Conservation (phyloP, 768 basidiomycete species). For the Cystofilobasidium ferigula region DNA sequence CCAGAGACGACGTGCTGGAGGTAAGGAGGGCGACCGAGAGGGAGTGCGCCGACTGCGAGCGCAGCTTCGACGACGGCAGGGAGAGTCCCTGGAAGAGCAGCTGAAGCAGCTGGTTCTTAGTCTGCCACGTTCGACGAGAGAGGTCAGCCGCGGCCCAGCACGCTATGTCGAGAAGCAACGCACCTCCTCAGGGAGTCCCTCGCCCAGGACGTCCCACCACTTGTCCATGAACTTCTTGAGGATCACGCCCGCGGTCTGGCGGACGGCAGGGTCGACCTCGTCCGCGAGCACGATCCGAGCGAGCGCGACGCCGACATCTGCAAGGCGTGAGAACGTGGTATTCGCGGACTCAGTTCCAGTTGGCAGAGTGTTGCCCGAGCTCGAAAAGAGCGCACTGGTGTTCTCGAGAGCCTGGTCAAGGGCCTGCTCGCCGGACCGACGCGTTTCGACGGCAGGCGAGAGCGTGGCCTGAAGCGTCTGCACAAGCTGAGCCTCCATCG, state of each 20-base stretch:
- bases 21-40: conserved; percentile 71
- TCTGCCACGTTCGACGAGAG: conserved; percentile 41
- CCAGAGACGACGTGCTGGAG: conserved; percentile 74
- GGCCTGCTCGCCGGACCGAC: conserved; percentile 19
- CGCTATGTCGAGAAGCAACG: conserved; percentile 3
- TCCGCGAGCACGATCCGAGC: conserved; percentile 17
- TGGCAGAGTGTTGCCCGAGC: no score
- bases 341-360: no score
- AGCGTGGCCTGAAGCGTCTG: conserved; percentile 23
- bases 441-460: conserved; percentile 20
- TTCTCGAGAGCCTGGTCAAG: conserved; percentile 17
- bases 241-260: conserved; percentile 20
- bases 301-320: conserved; percentile 18
- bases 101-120: conserved; percentile 66
- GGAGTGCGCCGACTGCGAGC: conserved; percentile 69
- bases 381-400: conserved; percentile 21
- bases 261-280: background rate
- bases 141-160: conserved; percentile 8
- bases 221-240: conserved; percentile 26
- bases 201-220: conserved; percentile 23
- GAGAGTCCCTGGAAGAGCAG: conserved; percentile 72
- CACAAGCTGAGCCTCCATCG: conserved; percentile 18
- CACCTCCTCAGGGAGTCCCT: conserved; percentile 8
- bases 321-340: background rate
- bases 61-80: conserved; percentile 74